A percentile compares a stretch with the other conserved stretches of the same genome.
phyloP scores from a whole-genome alignment of 805 yeast genomes.

The Hemisphaericaspora nanyangensis region DNA sequence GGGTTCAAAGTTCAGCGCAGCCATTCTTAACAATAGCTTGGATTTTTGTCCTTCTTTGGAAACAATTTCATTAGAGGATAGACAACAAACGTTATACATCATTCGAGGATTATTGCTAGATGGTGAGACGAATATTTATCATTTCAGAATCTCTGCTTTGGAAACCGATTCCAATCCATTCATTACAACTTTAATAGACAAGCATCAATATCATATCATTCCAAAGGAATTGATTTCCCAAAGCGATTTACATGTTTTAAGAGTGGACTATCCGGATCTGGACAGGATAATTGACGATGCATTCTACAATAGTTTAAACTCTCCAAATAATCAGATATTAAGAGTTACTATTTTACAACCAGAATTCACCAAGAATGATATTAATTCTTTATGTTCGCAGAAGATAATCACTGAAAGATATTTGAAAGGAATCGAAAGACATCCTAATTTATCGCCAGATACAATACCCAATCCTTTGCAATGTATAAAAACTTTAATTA shows the following conservation, averaged over 20 bases:
- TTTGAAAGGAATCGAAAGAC: slow-evolving; percentile 26
- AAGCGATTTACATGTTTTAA: slow-evolving; percentile 24
- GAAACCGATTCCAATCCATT: slow-evolving; percentile 19
- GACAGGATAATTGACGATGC: slow-evolving; percentile 29
- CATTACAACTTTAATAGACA: slow-evolving; percentile 16
- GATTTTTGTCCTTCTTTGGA: slow-evolving; percentile 31
- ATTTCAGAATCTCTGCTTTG: slow-evolving; percentile 28
- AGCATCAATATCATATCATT: slow-evolving; percentile 35
- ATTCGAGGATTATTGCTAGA: slow-evolving; percentile 32
- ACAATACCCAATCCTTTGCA: slow-evolving; percentile 50
- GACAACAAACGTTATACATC: slow-evolving; percentile 15
- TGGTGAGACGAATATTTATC: slow-evolving; percentile 15
- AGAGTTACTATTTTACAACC: slow-evolving; percentile 51
- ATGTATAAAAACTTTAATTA: slow-evolving; percentile 59
- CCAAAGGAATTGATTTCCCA: slow-evolving; percentile 19
- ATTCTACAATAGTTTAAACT: slow-evolving; percentile 24
- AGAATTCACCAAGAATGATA: slow-evolving; percentile 47
- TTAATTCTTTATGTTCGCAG: slow-evolving; percentile 41
- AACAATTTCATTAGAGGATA: slow-evolving; percentile 13
- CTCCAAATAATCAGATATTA: slow-evolving; percentile 28
- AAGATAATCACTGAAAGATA: slow-evolving; percentile 52
- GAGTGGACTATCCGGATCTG: slow-evolving; percentile 3
- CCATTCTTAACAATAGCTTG: slow-evolving; percentile 34
- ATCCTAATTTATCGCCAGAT: slow-evolving; percentile 27
- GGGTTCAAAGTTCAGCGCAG: slow-evolving; percentile 15